Evolutionary conservation across 306 rosid genomes (phyloP), one percentile per base, ranked within the genome.

Genomic region (Sechiopsis laciniata): DNA sequence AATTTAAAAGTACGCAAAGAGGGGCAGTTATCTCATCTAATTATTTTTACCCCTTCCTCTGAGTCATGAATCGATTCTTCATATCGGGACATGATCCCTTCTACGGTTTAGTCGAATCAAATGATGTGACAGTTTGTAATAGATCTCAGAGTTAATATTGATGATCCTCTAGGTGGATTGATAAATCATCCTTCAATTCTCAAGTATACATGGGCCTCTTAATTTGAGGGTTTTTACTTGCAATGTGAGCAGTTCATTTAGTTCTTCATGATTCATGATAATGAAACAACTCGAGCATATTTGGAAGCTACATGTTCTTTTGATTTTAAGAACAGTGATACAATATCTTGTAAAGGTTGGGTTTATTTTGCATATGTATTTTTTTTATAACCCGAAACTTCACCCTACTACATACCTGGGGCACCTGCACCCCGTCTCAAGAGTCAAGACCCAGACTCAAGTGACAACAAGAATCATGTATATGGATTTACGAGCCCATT

Each of bases 1-100:
- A 68, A 67, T 55, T 67, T 17, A 45, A 67, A 67, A 68, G 57
- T 68, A 45, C 32, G 20, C 8, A 21, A 68, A 7, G 32, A 67
- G 11, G 10, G 13, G 20, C 19, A 12, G 45, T 51, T 8, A 22
- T 24, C 45, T 50, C 22, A 50, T 50, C 57, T 24, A 24, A 8
- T 51, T 7, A 14, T 69, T 69, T 24, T 46, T 15, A 19, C 45
- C 45, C 15, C 8, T 69, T 69, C 16, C 22, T 67, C 2, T 46
- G 72, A 67, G 11, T 46, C 37, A 0, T 21, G 55, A 21, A 12
- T 67, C 54, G 20, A 8, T 46, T 46, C 55, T 45, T 67, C 16
- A 67, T 20, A 3, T 0, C 16, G 73, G 73, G 19, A 67, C 13
- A 48, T 46, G 56, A 45, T 48, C 73, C 20, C 73, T 46, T 46